Base-by-base conservation (phyloP, 2,329 filamentous ascomycete species). In the Lachnellula hyalina region DNA sequence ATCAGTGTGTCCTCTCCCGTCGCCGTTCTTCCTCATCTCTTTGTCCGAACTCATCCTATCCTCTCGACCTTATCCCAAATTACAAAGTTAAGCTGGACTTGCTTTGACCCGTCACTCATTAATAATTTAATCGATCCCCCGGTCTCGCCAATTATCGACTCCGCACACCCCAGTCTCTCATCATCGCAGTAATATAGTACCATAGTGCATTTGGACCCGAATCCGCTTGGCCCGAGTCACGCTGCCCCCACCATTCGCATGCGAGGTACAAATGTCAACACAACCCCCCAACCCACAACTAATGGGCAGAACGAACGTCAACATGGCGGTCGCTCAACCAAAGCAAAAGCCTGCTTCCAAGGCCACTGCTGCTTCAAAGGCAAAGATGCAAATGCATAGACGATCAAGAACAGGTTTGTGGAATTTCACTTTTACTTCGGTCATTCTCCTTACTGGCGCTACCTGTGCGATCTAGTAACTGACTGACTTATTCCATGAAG, bases 341-440 rank as follows among this genome's bases (percentile, higher is more conserved):
- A 85, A 85, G 74, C 70, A 78, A 68, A 85, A 84, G 74, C 63
- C 77, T 70, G 74, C 77, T 68, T 72, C 77, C 51, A 84, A 83
- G 72, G 71, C 75, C 60, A 72, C 75, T 73, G 75, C 75, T 65
- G 75, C 77, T 67, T 71, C 82, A 61, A 90, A 88, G 75, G 76
- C 82, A 69, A 87, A 89, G 74, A 76, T 84, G 67, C 93, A 96
- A 78, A 91, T 94, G 85, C 93, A 96, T 74, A 86, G 91, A 72
- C 84, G 93, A 69, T 96, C 93, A 73, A 85, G 93, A 75, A 95
- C 91, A 84, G 92, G 92, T 96, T 81, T 69, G 87, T 82, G 56
- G 52, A 57, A 58, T 40, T 58, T 47, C 57, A 47, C 40, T 54
- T 55, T 54, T 44, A 48, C 51, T 59, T 52, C 50, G 47, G 53